phyloP scores from a whole-genome alignment of 78 protist genomes.

The Guillardia theta region DNA sequence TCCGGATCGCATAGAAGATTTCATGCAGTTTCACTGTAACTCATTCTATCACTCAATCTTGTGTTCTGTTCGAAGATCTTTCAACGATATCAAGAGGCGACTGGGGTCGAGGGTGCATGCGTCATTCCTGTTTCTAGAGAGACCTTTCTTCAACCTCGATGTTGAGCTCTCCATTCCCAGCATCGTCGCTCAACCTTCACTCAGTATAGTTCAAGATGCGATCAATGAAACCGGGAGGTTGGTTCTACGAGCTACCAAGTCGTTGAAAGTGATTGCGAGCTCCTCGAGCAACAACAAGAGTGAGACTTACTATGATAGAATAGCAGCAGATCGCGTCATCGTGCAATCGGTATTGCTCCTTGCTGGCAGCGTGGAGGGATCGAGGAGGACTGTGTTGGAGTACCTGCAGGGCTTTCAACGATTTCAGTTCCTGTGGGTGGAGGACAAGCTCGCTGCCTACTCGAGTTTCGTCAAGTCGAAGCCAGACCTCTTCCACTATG shows the following conservation, averaged over 20 bases:
- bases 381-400: not conserved
- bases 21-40: not conserved
- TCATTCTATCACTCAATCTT: not conserved
- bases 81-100: not conserved
- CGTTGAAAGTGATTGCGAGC: not conserved
- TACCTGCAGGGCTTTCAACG: conserved; percentile 35
- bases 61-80: not conserved
- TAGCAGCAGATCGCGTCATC: conserved; percentile 40
- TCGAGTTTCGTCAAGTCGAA: not conserved
- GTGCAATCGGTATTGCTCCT: conserved; percentile 52
- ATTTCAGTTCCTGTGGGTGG: conserved; percentile 63
- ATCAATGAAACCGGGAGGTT: conserved; percentile 38
- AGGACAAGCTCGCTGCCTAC: conserved; percentile 36
- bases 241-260: not conserved
- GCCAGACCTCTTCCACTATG: conserved; percentile 57
- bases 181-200: not conserved
- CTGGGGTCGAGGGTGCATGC: not conserved
- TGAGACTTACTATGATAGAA: not conserved
- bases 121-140: conserved; percentile 25
- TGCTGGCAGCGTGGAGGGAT: conserved; percentile 50
- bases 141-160: conserved; percentile 52
- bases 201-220: conserved; percentile 46
- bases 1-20: not conserved
- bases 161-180: not conserved
- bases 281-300: not conserved